Base-by-base conservation (phyloP, 345 rosid genomes). In the Gossypium ekmanianum region DNA sequence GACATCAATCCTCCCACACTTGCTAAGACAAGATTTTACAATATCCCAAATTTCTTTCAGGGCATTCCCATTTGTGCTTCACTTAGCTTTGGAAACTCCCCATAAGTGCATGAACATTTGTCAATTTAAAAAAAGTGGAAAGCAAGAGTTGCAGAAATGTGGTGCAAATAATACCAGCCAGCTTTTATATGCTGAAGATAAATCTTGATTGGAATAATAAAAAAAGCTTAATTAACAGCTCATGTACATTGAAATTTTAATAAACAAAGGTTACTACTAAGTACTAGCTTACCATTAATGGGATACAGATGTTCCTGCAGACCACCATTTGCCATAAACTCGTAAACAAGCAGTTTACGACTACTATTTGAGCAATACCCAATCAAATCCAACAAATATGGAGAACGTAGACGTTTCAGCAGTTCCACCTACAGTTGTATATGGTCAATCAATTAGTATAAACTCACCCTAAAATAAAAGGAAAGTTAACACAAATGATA, bases 291-390 rank as follows among this genome's bases (percentile, higher is more conserved):
- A 93, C 99, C 86, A 64, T 63, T 77, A 29, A 48, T 56, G n/a
- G 88, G 97, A 85, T 93, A 89, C 54, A 95, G 61, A 79, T 93
- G 98, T 81, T 92, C 97, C 75, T 93, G 98, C 56, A 93, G 77
- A 51, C 97, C 93, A 1, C 97, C 97, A 78, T 88, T 89, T n/a
- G 85, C 84, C 97, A 93, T 91, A 81, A 88, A 93, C 78, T 93
- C 98, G 10, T 89, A 91, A 39, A 91, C 97, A 64, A 93, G 92
- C 78, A 91, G 78, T 63, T 83, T 89, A 56, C 83, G 93, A 61
- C 70, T 81, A 62, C 72, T 83, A 79, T 93, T 92, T 3, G 93
- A 87, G 76, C 93, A 93, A 83, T 89, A 91, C n/a, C 97, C 98
- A 73, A 91, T 81, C 82, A 93, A 81, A 63, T 91, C 84, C 84